A percentile compares a stretch with the other conserved stretches of the same genome.
Evolutionary conservation across 2,329 filamentous ascomycete species (phyloP).

Genomic region (Pezicula neosporulosa): DNA sequence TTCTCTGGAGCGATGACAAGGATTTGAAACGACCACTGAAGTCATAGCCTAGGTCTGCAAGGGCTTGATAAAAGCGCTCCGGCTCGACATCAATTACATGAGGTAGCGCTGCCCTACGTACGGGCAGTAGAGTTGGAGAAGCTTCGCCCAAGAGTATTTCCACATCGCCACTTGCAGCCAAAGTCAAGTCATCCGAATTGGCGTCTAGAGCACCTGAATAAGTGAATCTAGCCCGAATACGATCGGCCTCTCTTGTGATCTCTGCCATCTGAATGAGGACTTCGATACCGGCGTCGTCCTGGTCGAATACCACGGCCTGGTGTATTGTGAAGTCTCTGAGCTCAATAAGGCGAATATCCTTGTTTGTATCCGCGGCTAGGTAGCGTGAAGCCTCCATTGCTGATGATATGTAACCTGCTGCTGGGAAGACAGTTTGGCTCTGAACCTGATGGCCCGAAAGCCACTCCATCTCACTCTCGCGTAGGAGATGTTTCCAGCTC

Average conservation of each 20-base stretch:
- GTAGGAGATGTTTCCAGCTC: constrained; percentile 6
- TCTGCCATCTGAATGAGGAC: background rate
- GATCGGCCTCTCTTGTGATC: background rate
- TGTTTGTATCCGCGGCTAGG: constrained; percentile 23
- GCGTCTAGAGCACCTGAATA: background rate
- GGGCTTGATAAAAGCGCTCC: background rate
- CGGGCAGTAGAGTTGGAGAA: background rate
- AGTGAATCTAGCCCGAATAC: background rate
- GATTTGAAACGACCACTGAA: constrained; percentile 4
- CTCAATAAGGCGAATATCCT: constrained; percentile 24
- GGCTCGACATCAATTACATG: background rate
- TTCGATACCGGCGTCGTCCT: constrained; percentile 6
- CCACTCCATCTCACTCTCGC: constrained; percentile 35
- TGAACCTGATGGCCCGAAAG: constrained; percentile 39
- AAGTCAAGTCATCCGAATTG: background rate
- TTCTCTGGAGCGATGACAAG: constrained; percentile 3
- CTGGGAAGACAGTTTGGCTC: constrained; percentile 34
- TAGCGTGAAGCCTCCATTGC: constrained; percentile 35
- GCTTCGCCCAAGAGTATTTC: background rate
- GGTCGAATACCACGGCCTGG: constrained; percentile 7
- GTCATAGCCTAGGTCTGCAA: constrained; percentile 1
- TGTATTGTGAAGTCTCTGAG: constrained; percentile 8
- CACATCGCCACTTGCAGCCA: background rate
- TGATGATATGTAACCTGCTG: constrained; percentile 43
- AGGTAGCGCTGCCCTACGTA: background rate